phyloP scores from a whole-genome alignment of 345 rosid genomes.

The Ceriops tagal region DNA sequence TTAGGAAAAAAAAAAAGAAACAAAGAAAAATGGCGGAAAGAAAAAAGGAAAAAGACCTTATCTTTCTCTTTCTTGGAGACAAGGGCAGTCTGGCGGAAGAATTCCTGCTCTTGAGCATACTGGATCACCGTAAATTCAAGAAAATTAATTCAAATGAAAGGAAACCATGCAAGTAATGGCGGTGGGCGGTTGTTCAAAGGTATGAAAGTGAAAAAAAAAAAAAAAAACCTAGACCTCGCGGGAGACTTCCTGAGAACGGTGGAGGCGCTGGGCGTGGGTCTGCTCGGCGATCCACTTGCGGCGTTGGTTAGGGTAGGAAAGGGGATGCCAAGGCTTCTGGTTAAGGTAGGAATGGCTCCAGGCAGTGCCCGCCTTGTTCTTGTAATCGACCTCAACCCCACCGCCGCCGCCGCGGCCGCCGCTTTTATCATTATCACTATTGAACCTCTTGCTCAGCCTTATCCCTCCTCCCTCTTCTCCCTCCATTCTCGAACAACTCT shows the following conservation, averaged over 20 bases:
- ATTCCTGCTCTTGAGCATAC: slow-evolving; percentile 99
- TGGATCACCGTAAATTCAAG: slow-evolving; percentile 14
- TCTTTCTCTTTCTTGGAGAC: slow-evolving; percentile 93
- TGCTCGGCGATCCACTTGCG: slow-evolving; percentile 99
- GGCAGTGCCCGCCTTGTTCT: slow-evolving; percentile 87
- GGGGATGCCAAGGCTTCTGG: slow-evolving; percentile 99
- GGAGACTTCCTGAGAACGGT: slow-evolving; percentile 75
- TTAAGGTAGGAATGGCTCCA: slow-evolving; percentile 97
- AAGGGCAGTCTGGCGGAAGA: slow-evolving; percentile 87
- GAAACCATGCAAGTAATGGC: neutral
- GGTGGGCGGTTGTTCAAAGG: neutral
- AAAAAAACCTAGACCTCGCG: slow-evolving; percentile 55
- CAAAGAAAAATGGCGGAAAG: neutral
- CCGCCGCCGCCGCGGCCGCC: slow-evolving; percentile 7
- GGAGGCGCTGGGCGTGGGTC: slow-evolving; percentile 63
- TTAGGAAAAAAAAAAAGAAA: no score
- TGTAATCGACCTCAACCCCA: slow-evolving; percentile 75
- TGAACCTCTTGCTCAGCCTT: slow-evolving; percentile 77
- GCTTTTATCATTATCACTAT: slow-evolving; percentile 40
- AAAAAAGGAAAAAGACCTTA: slow-evolving; percentile 43
- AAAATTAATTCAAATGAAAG: neutral
- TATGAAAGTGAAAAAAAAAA: neutral
- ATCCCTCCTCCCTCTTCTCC: slow-evolving; percentile 75
- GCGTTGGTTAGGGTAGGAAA: slow-evolving; percentile 94
- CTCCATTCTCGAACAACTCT: slow-evolving; percentile 43